phyloP scores from a whole-genome alignment of 306 rosid species.

The Cicer judaicum region DNA sequence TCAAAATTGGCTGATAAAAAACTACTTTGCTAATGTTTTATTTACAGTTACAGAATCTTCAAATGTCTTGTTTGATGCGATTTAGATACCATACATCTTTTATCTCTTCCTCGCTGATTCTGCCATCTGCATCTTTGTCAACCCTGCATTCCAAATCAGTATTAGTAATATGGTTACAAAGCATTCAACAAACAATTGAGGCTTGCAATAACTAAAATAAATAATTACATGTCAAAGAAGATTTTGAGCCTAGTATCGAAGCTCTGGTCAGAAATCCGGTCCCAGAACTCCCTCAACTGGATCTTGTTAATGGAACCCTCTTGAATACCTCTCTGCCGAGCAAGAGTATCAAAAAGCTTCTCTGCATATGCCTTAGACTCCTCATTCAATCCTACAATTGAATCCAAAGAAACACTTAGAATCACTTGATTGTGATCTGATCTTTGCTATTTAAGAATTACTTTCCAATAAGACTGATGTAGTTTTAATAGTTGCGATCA shows the following conservation, averaged over 20 bases:
- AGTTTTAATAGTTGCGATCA: background rate
- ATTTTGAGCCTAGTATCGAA: slow-evolving; percentile 67
- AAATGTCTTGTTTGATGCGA: slow-evolving; percentile 4
- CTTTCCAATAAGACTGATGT: background rate
- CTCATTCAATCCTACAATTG: slow-evolving; percentile 60
- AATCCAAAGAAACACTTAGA: slow-evolving; percentile 26
- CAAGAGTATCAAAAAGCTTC: slow-evolving; percentile 66
- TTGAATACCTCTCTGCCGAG: slow-evolving; percentile 55
- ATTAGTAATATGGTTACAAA: slow-evolving; percentile 19
- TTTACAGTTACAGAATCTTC: slow-evolving; percentile 17
- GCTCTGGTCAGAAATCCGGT: slow-evolving; percentile 65
- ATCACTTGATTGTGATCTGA: background rate
- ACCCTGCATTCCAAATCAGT: slow-evolving; percentile 60
- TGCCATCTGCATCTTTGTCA: slow-evolving; percentile 78
- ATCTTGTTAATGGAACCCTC: slow-evolving; percentile 58
- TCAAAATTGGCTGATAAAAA: slow-evolving; percentile 13
- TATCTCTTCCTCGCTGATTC: slow-evolving; percentile 67
- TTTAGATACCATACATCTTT: slow-evolving; percentile 53
- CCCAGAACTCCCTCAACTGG: slow-evolving; percentile 72
- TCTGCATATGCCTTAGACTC: slow-evolving; percentile 64
- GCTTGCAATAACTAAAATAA: slow-evolving; percentile 12
- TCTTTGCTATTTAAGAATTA: background rate
- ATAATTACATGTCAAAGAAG: slow-evolving; percentile 74
- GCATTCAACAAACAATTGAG: slow-evolving; percentile 10
- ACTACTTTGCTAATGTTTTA: slow-evolving; percentile 15